Conservation (phyloP, 345 rosid genomes). For the Ricinus communis region DNA sequence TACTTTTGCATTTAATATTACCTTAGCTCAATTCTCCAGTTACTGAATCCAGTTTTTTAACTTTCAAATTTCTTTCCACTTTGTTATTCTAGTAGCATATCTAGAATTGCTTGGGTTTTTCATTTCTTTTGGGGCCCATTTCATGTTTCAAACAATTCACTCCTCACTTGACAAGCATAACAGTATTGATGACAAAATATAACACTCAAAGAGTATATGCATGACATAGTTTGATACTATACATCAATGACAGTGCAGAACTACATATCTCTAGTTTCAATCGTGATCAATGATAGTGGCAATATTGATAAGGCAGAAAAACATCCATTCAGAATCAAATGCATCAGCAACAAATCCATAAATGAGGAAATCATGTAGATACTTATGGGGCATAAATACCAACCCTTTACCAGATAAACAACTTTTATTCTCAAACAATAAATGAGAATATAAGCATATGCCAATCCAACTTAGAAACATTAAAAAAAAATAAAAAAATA, state of each 20-base stretch:
- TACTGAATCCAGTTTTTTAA: no score
- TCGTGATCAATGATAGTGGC: neutral
- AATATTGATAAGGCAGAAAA: neutral
- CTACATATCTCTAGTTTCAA: neutral
- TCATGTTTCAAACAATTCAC: neutral
- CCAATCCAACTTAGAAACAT: neutral
- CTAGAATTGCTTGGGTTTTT: neutral
- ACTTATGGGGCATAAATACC: neutral
- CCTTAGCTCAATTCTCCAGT: no score
- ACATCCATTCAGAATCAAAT: neutral
- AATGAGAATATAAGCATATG: no score
- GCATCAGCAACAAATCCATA: neutral
- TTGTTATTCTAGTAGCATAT: neutral
- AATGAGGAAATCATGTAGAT: neutral
- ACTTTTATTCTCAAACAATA: neutral
- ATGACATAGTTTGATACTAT: neutral
- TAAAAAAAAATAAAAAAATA: no score
- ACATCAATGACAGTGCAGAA: neutral
- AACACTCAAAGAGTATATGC: neutral
- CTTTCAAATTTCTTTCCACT: neutral
- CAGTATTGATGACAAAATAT: neutral
- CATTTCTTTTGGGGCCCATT: neutral
- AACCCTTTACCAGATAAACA: neutral
- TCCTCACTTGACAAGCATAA: neutral
- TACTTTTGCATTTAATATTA: no score